Base-by-base conservation (phyloP, 1,284 basidiomycete genomes). In the Fomitopsis schrenkii region DNA sequence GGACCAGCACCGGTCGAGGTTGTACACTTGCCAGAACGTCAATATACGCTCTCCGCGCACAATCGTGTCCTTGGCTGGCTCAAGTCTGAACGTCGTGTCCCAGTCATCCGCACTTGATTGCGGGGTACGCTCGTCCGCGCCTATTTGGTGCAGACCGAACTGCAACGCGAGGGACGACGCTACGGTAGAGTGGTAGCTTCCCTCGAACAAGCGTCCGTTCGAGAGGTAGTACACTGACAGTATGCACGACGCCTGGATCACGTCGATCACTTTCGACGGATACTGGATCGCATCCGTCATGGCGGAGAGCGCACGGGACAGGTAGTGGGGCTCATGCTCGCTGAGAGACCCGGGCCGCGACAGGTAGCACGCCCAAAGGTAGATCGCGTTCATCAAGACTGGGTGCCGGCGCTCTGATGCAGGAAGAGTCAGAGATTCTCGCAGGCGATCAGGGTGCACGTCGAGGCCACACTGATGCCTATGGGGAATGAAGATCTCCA, bases 321-420 rank as follows among this genome's bases (percentile, higher is more conserved):
- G 82, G 68, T 89, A 91, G 59, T 85, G 80, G 17, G 83, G 79
- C 73, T 92, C 88, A 67, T 90, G 85, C 58, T 85, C 83, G 66
- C 81, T 83, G 14, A 90, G 77, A 3, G 84, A 81, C 41, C 83
- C 85, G 10, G 88, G 85, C 28, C 89, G 80, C 17, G 89, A 90
- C 50, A 91, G 80, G 70, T 87, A 90, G 71, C 89, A 91, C 1
- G 89, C 87, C 86, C 90, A 91, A 4, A 92, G 81, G 71, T 85
- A 92, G 67, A 92, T 87, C 61, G 89, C 81, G 69, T 91, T 90
- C 80, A 90, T 84, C 12, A 93, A 79, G 52, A 81, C 84, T 8
- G 90, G 86, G 67, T 92, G 90, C 30, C 83, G 83, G 59, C 87
- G 87, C 63, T 90, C 84, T 55, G 78, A 67, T 2, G 72, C 59